Conservation (phyloP, 1,284 basidiomycete species). For the Trichosporon ovoides region DNA sequence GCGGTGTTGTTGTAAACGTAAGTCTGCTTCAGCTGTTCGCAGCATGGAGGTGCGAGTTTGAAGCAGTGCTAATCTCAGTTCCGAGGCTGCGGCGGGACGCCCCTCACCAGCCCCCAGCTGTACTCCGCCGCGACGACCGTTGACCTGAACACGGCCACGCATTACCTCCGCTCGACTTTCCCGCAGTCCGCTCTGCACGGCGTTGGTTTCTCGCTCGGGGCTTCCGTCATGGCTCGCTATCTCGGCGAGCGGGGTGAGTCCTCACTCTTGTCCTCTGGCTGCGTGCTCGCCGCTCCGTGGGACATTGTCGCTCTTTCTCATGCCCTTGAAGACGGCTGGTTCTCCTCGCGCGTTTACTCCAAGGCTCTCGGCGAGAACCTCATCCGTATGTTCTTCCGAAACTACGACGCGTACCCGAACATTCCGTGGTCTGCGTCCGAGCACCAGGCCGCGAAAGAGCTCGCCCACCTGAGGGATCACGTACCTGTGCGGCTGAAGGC, state of each 20-base stretch:
- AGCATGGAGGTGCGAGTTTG: too few species aligned
- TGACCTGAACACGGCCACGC: slow-evolving; percentile 74
- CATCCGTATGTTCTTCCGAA: slow-evolving; percentile 60
- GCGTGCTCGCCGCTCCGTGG: slow-evolving; percentile 66
- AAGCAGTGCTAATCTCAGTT: slow-evolving; percentile 50
- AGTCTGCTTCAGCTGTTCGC: slow-evolving; percentile 14
- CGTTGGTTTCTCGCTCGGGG: slow-evolving; percentile 89
- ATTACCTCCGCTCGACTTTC: slow-evolving; percentile 67
- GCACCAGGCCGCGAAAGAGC: slow-evolving; percentile 11
- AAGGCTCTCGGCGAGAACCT: slow-evolving; percentile 78
- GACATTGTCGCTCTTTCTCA: slow-evolving; percentile 41
- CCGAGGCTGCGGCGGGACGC: slow-evolving; percentile 84
- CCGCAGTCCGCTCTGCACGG: slow-evolving; percentile 79
- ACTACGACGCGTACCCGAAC: slow-evolving; percentile 50
- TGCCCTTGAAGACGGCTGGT: slow-evolving; percentile 58
- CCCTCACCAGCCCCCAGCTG: slow-evolving; percentile 63
- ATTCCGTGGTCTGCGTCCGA: slow-evolving; percentile 22
- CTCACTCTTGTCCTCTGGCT: slow-evolving; percentile 69
- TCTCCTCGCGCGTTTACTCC: slow-evolving; percentile 70
- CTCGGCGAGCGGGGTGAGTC: slow-evolving; percentile 76
- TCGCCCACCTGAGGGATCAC: slow-evolving; percentile 23
- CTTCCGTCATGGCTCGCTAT: slow-evolving; percentile 84
- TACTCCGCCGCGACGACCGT: slow-evolving; percentile 78
- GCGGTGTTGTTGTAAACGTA: slow-evolving; percentile 76
- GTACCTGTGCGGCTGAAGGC: slow-evolving; percentile 26